Evolutionary conservation across 2,329 filamentous ascomycete genomes (phyloP).

Genomic region (Sphaerostilbella broomeana): DNA sequence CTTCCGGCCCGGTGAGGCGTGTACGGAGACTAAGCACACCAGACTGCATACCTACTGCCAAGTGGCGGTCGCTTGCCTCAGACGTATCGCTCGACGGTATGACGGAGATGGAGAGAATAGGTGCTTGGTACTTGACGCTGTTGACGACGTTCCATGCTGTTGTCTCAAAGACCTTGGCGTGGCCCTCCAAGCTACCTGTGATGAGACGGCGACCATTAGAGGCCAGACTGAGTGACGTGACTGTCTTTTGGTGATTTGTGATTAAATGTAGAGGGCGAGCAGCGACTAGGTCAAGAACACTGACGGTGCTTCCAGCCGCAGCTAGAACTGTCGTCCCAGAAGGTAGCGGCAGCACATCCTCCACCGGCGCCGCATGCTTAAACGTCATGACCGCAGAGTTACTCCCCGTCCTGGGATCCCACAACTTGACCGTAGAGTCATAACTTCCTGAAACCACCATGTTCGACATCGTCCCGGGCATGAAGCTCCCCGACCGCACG

Average conservation of each 20-base stretch:
- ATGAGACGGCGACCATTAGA: slow-evolving; percentile 76
- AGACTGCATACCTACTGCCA: slow-evolving; percentile 91
- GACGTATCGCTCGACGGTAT: slow-evolving; percentile 40
- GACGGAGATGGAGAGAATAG: slow-evolving; percentile 77
- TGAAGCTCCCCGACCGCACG: slow-evolving; percentile 78
- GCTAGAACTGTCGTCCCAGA: slow-evolving; percentile 82
- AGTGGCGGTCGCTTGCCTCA: slow-evolving; percentile 73
- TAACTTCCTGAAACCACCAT: slow-evolving; percentile 88
- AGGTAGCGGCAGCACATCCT: slow-evolving; percentile 79
- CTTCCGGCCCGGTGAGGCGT: slow-evolving; percentile 76
- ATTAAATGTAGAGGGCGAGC: slow-evolving; percentile 82
- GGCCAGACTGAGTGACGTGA: slow-evolving; percentile 78
- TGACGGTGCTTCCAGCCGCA: slow-evolving; percentile 77
- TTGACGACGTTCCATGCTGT: slow-evolving; percentile 94
- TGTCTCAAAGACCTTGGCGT: slow-evolving; percentile 96
- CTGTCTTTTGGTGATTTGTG: slow-evolving; percentile 94
- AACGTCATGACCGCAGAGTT: slow-evolving; percentile 76
- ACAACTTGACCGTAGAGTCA: slow-evolving; percentile 86
- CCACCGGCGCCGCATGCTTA: slow-evolving; percentile 84
- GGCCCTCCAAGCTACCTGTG: slow-evolving; percentile 85
- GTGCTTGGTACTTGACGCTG: slow-evolving; percentile 86
- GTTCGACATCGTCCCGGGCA: slow-evolving; percentile 66
- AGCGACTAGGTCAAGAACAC: slow-evolving; percentile 86
- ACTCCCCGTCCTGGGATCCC: slow-evolving; percentile 75
- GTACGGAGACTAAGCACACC: slow-evolving; percentile 88